These are phyloP conservation scores for Tremellales sp. DNA, from an alignment of 1,284 basidiomycete species.

Conservation along the genomic window DNA sequence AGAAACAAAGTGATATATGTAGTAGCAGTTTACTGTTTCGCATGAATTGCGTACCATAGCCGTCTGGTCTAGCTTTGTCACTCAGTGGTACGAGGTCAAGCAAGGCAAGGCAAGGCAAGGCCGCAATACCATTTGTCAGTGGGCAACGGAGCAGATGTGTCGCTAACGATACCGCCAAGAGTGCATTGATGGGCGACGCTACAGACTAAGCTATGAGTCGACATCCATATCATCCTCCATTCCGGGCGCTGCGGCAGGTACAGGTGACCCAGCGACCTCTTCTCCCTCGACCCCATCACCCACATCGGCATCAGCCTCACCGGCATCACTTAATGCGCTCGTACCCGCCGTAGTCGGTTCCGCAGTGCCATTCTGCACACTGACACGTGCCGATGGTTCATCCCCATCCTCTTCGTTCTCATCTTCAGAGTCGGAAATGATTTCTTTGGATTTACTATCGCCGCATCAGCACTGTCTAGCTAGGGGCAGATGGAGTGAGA, in stretches of 20 bases:
- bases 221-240: not conserved
- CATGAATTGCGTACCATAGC: slow-evolving; percentile 1
- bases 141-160: not conserved
- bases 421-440: slow-evolving; percentile 42
- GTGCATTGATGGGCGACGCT: not conserved
- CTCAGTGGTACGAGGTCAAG: no score
- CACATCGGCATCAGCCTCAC: not conserved
- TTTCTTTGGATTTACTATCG: slow-evolving; percentile 43
- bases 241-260: no score
- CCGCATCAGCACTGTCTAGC: slow-evolving; percentile 3
- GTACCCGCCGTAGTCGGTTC: not conserved
- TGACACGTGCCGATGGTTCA: not conserved
- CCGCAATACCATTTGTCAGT: no score
- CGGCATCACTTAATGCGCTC: not conserved
- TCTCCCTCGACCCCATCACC: not conserved
- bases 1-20: not conserved
- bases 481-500: not conserved
- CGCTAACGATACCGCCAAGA: not conserved
- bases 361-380: no score
- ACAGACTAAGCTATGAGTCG: not conserved
- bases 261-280: no score
- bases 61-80: no score
- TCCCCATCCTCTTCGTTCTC: slow-evolving; percentile 10
- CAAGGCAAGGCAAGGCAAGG: no score
- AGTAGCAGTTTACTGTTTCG: not conserved